Evolutionary conservation across 148 eudicot genomes (phyloP).

Genomic region (Persicaria tinctoria): DNA sequence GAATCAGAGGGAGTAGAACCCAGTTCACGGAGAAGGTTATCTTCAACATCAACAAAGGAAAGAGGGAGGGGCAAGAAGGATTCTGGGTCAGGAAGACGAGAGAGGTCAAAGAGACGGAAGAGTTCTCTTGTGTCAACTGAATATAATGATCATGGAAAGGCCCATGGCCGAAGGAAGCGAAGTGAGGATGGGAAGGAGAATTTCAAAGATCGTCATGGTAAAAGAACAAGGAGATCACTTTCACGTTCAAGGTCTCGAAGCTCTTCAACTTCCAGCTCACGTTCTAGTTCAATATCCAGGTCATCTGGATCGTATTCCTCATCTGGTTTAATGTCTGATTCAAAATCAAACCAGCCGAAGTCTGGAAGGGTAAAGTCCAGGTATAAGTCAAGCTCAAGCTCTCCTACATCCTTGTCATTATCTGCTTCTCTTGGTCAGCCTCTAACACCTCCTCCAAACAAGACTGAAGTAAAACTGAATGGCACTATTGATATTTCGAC

Average conservation of each 20-base stretch:
- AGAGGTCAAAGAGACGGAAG: conserved; percentile 13
- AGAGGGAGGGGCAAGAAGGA: conserved; percentile 7
- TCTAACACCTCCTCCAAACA: conserved; percentile 26
- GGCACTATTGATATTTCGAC: conserved; percentile 16
- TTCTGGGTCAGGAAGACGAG: conserved; percentile 24
- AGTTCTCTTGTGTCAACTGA: conserved; percentile 15
- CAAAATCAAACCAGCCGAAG: conserved; percentile 2
- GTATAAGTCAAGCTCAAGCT: conserved; percentile 30
- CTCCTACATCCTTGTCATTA: conserved; percentile 25
- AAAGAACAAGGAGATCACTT: conserved; percentile 26
- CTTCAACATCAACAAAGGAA: conserved; percentile 7
- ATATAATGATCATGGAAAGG: conserved; percentile 21
- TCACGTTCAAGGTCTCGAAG: conserved; percentile 20
- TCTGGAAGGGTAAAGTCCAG: conserved; percentile 15
- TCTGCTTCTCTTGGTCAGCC: conserved; percentile 23
- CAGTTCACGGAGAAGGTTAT: conserved; percentile 16
- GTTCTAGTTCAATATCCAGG: conserved; percentile 20
- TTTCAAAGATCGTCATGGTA: conserved; percentile 19
- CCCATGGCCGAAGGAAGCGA: conserved; percentile 20
- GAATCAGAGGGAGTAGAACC: conserved; percentile 15
- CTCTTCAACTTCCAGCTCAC: conserved; percentile 11
- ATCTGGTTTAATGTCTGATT: conserved; percentile 12
- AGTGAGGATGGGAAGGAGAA: conserved; percentile 24
- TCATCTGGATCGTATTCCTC: conserved; percentile 18
- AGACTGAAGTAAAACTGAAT: conserved; percentile 17